Conservation (phyloP, 805 yeast genomes). For the Candida hispaniensis region DNA sequence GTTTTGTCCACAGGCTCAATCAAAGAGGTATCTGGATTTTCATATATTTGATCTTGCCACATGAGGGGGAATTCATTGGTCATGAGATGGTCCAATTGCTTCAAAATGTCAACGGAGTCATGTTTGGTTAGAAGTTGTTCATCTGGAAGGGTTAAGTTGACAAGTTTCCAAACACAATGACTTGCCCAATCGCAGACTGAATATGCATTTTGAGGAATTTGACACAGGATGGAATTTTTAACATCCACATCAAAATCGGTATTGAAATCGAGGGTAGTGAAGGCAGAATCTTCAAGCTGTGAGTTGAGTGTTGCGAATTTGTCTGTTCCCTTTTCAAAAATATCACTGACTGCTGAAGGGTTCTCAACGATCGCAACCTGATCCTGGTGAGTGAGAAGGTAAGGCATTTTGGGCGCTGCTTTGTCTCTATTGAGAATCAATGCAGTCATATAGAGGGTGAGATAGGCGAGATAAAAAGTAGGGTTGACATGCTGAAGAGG, state of each 20-base stretch:
- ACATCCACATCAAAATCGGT: conserved; percentile 15
- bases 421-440: conserved; percentile 7
- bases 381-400: conserved; percentile 7
- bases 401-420: conserved; percentile 10
- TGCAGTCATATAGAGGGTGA: conserved; percentile 14
- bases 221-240: conserved; percentile 11
- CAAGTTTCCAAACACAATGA: conserved; percentile 14
- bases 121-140: conserved; percentile 12
- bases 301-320: conserved; percentile 4
- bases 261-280: conserved; percentile 11
- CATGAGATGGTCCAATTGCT: conserved; percentile 7
- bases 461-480: conserved; percentile 10
- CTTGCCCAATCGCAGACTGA: conserved; percentile 12
- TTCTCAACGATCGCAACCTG: conserved; percentile 14
- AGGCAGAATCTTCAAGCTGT: conserved; percentile 8
- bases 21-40: too few relatives aligned
- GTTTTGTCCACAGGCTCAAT: conserved; percentile 1
- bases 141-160: conserved; percentile 15
- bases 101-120: conserved; percentile 14
- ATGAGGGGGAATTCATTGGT: too few relatives aligned
- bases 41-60: too few relatives aligned
- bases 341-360: conserved; percentile 11
- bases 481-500: conserved; percentile 15
- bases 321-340: conserved; percentile 7
- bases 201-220: conserved; percentile 11